Base-by-base conservation (phyloP, 495 filamentous ascomycete species). In the Annulohypoxylon bovei region DNA sequence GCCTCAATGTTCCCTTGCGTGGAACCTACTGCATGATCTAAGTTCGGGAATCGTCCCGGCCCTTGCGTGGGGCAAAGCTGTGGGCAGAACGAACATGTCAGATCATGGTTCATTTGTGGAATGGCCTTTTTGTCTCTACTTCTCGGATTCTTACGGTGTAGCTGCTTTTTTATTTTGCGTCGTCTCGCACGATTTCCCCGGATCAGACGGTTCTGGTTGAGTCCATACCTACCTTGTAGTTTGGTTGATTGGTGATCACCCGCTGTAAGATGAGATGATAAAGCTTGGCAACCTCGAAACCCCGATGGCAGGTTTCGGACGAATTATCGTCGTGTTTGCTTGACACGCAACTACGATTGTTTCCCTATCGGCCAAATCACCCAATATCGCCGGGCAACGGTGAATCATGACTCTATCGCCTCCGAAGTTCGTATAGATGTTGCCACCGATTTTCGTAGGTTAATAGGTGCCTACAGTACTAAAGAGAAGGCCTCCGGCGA, bases 1-100 rank as follows among this genome's bases (percentile, higher is more conserved):
- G 68, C 68, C 68, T 56, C 68, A 71, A 61, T 52, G 68, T 65
- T 57, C 62, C 68, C 68, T 71, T 71, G 62, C 68, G 62, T 71
- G 49, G 68, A 65, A 39, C 55, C 50, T 33, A 27, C 66, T 44
- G 44, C 66, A 60, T 58, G 65, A 64, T 68, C 52, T 62, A 39
- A 37, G 62, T n/a, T 67, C 64, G 54, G 64, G 64, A 59, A 60
- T 67, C 64, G 42, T 53, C 22, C 54, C 64, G 64, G 55, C 22
- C 44, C 46, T 50, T 28, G 23, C 46, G 46, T 28, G 46, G 46
- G 46, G 23, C 44, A 2, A 47, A 46, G 59, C 9, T 16, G 20
- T 44, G 20, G 53, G 53, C 27, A 63, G 52, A 67, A 40, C 58
- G 58, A 62, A 67, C 63, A 44, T 49, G 35, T 59, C 42, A 67